Evolutionary conservation across 2,329 filamentous ascomycete genomes (phyloP), one percentile per base, ranked within the genome.

Genomic region (Leptographium lundbergii): DNA sequence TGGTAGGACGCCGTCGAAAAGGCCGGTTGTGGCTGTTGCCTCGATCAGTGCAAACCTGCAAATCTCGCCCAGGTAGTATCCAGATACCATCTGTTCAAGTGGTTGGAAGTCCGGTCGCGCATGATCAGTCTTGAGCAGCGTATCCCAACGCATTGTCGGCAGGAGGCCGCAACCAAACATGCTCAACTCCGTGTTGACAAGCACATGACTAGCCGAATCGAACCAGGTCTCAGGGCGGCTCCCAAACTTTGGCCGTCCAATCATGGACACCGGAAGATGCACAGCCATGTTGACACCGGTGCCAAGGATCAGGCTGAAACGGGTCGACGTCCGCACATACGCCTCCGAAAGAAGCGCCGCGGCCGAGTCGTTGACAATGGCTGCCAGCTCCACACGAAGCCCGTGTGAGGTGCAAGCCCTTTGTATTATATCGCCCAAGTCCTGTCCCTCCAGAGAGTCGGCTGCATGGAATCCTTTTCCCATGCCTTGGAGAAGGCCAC

Each of bases 251-350:
- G 70, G 60, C 51, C 71, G 73, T 32, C 77, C 75, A 58, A 87
- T 75, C 19, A 79, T 75, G 4, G 74, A 72, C 3, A 85, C 76
- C 6, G 84, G 84, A 29, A 87, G 74, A 66, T 86, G 81, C 29
- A 80, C 81, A 54, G 84, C 82, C 54, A 85, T 79, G 69, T 88
- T 88, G 61, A 83, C 76, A 34, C 85, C 85, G 0, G 85, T 88
- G 22, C 85, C 85, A 29, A 86, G 75, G 58, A 88, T 86, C 50
- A 87, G 75, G 42, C 80, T 80, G 65, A 86, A 83, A 24, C 82
- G 76, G 13, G 83, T 85, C 11, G 80, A 76, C 1, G 77, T 71
- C 65, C 81, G 76, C 22, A 75, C 71, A 66, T 87, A 85, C 42
- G 84, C 81, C 64, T 82, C 78, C 0, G 85, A 85, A 19, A 88